Percentiles rank a stretch among this genome's conserved stretches.
These are phyloP conservation scores for Ophiostoma quercus DNA, from an alignment of 2,329 filamentous ascomycete genomes.

Conservation along the genomic window DNA sequence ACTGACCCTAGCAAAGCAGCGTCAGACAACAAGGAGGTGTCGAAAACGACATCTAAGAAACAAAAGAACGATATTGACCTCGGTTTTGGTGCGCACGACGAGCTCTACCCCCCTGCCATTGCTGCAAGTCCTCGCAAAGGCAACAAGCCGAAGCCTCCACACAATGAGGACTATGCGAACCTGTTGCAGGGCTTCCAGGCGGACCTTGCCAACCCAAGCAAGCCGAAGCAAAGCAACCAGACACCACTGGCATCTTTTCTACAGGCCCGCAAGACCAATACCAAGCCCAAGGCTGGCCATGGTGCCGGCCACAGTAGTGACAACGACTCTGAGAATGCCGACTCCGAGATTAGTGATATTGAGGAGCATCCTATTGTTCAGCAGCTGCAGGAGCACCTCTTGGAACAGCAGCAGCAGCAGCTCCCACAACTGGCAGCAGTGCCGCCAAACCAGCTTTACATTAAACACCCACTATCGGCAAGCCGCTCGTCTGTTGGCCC, in stretches of 20 bases:
- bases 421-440: not conserved
- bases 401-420: constrained; percentile 8
- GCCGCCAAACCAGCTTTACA: not conserved
- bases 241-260: constrained; percentile 20
- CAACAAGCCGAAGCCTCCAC: not conserved
- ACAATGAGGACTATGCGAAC: constrained; percentile 38
- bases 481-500: not conserved
- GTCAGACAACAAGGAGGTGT: not conserved
- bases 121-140: constrained; percentile 31
- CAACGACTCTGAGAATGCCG: constrained; percentile 24
- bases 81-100: constrained; percentile 49
- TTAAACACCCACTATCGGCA: not conserved
- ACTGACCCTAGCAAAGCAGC: not conserved
- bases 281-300: not conserved
- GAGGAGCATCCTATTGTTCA: constrained; percentile 41
- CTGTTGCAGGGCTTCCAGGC: constrained; percentile 41
- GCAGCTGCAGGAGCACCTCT: constrained; percentile 12
- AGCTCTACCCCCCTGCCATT: constrained; percentile 39
- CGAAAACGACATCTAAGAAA: constrained; percentile 21
- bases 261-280: constrained; percentile 5
- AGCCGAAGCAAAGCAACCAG: constrained; percentile 19
- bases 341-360: constrained; percentile 50
- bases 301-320: too few species aligned
- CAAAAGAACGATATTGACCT: constrained; percentile 46
- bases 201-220: constrained; percentile 35